Conservation (phyloP, 495 filamentous ascomycete species). For the Xylona heveae region DNA sequence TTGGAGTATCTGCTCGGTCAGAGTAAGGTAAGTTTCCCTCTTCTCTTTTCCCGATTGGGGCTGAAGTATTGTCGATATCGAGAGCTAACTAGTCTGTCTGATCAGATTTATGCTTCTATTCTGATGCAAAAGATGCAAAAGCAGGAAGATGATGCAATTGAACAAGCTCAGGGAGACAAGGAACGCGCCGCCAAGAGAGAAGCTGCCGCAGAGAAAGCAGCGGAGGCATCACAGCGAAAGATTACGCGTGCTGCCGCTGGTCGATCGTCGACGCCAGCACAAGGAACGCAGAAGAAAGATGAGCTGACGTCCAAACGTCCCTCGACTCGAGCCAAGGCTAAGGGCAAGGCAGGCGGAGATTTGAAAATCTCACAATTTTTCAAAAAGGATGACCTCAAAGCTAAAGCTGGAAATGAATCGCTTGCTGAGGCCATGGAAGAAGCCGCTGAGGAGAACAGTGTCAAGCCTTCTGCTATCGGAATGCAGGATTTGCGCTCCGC, state of each 20-base stretch:
- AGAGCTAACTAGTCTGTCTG: not conserved
- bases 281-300: constrained; percentile 5
- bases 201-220: constrained; percentile 16
- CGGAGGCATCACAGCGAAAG: constrained; percentile 14
- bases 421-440: constrained; percentile 32
- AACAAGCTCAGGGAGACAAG: constrained; percentile 22
- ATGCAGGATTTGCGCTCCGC: constrained; percentile 62
- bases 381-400: constrained; percentile 28
- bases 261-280: constrained; percentile 4
- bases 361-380: constrained; percentile 33
- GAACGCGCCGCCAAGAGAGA: constrained; percentile 16
- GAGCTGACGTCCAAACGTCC: constrained; percentile 5
- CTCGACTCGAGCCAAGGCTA: constrained; percentile 12
- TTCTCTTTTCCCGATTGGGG: not conserved
- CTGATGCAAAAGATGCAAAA: constrained; percentile 43
- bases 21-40: constrained; percentile 15
- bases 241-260: constrained; percentile 5
- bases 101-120: constrained; percentile 23
- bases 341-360: constrained; percentile 14
- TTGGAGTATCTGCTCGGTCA: constrained; percentile 22
- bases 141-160: constrained; percentile 32
- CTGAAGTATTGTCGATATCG: not conserved
- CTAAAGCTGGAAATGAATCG: constrained; percentile 26
- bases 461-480: constrained; percentile 41
- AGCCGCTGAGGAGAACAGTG: constrained; percentile 29